Conservation (phyloP, 176 grass and related monocot genomes). For the Tillandsia leiboldiana region DNA sequence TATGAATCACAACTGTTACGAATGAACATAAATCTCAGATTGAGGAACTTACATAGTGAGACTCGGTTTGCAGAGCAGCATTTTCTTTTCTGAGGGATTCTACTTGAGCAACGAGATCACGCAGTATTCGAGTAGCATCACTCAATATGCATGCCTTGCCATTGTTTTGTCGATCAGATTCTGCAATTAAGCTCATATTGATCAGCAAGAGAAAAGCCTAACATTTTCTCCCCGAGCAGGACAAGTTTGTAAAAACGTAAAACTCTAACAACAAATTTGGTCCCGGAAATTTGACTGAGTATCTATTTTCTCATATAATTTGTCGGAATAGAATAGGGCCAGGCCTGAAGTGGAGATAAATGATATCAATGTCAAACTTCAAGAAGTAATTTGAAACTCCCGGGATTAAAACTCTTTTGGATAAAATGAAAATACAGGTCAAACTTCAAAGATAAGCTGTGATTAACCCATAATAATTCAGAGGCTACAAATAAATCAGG, state of each 20-base stretch:
- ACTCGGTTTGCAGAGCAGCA: slow-evolving; percentile 56
- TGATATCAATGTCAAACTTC: too few species aligned
- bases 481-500: neutral
- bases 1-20: neutral
- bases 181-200: slow-evolving; percentile 25
- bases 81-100: slow-evolving; percentile 59
- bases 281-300: too few species aligned
- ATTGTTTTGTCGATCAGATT: slow-evolving; percentile 64
- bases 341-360: neutral
- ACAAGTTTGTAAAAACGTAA: neutral
- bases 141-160: slow-evolving; percentile 66
- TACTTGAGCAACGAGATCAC: slow-evolving; percentile 53
- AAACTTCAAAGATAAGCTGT: too few species aligned
- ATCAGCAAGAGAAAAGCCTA: neutral
- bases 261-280: too few species aligned
- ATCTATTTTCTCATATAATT: too few species aligned
- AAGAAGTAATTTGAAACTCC: too few species aligned
- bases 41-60: slow-evolving; percentile 58
- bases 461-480: too few species aligned
- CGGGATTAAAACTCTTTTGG: too few species aligned
- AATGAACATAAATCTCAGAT: neutral
- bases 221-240: neutral
- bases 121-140: slow-evolving; percentile 59
- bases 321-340: too few species aligned
- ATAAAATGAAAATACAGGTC: too few species aligned